phyloP scores from a whole-genome alignment of 1,284 basidiomycete genomes.

The Cryptococcus depauperatus region DNA sequence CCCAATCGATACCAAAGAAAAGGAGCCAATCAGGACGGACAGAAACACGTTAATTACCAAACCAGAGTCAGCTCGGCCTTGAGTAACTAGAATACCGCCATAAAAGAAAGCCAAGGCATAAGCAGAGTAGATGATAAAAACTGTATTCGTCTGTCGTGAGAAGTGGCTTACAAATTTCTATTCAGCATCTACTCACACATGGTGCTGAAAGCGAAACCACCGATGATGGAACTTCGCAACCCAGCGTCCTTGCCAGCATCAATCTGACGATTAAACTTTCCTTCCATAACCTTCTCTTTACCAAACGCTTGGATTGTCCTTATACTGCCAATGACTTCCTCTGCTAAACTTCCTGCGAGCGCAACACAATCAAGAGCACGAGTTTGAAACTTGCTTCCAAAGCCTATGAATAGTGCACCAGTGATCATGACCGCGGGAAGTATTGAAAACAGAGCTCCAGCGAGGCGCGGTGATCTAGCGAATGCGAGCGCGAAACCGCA shows the following conservation, averaged over 20 bases:
- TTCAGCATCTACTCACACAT: slow-evolving; percentile 44
- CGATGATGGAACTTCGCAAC: slow-evolving; percentile 57
- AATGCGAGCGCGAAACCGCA: slow-evolving; percentile 55
- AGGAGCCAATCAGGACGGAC: slow-evolving; percentile 78
- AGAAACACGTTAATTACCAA: slow-evolving; percentile 73
- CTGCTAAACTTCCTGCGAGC: slow-evolving; percentile 75
- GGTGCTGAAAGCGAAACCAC: slow-evolving; percentile 59
- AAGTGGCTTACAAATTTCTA: too few relatives aligned
- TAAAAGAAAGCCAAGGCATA: slow-evolving; percentile 46
- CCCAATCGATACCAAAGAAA: slow-evolving; percentile 59
- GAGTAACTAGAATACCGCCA: slow-evolving; percentile 44
- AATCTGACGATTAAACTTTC: slow-evolving; percentile 64
- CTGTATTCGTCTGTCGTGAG: slow-evolving; percentile 44
- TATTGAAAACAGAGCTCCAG: slow-evolving; percentile 77
- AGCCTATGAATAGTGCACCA: slow-evolving; percentile 47
- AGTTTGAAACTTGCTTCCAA: slow-evolving; percentile 43
- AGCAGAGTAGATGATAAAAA: slow-evolving; percentile 67
- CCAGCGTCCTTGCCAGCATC: slow-evolving; percentile 55
- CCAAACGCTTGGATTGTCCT: slow-evolving; percentile 81
- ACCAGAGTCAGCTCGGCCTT: slow-evolving; percentile 55
- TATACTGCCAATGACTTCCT: slow-evolving; percentile 68
- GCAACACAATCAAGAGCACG: slow-evolving; percentile 65
- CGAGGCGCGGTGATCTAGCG: slow-evolving; percentile 68
- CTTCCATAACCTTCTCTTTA: slow-evolving; percentile 59
- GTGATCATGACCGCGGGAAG: slow-evolving; percentile 77